A percentile compares a stretch with the other conserved stretches of the same genome.
Conservation (phyloP, 768 basidiomycete genomes). For the Lactarius evosmus region DNA sequence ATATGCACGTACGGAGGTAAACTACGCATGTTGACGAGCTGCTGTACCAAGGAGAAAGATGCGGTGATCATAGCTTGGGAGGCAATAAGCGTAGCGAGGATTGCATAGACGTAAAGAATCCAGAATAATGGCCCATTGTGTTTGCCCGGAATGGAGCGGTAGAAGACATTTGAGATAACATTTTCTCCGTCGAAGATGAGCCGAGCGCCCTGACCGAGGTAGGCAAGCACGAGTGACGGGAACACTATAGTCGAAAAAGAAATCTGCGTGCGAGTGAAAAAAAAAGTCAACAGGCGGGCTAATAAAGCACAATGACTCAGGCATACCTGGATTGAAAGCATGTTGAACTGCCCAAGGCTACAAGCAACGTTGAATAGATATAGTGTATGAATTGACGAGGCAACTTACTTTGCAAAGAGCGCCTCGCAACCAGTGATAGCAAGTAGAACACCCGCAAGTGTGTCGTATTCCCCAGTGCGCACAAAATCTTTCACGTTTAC, state of each 20-base stretch:
- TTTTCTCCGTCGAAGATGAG: conserved; percentile 50
- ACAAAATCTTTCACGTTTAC: conserved; percentile 50
- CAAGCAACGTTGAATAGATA: not conserved
- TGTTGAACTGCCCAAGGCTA: conserved; percentile 68
- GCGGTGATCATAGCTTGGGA: conserved; percentile 71
- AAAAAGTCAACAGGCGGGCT: not conserved
- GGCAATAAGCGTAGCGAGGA: conserved; percentile 63
- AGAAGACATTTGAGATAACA: conserved; percentile 58
- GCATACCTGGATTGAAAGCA: conserved; percentile 50
- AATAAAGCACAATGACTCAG: not conserved
- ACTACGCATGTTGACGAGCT: conserved; percentile 59
- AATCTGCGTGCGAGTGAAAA: conserved; percentile 34
- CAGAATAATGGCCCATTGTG: conserved; percentile 55
- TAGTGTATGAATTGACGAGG: not conserved
- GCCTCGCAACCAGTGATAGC: conserved; percentile 70
- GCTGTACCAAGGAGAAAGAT: conserved; percentile 59
- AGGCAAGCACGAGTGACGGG: conserved; percentile 58
- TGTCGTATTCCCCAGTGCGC: conserved; percentile 56
- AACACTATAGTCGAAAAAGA: conserved; percentile 55
- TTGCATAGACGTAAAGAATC: conserved; percentile 60
- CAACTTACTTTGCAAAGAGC: conserved; percentile 56
- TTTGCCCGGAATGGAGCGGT: conserved; percentile 59
- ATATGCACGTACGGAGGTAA: conserved; percentile 43
- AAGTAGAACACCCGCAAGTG: conserved; percentile 61
- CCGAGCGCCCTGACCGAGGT: conserved; percentile 69